Conservation (phyloP, 148 eudicot species). For the Pharnaceum exiguum region DNA sequence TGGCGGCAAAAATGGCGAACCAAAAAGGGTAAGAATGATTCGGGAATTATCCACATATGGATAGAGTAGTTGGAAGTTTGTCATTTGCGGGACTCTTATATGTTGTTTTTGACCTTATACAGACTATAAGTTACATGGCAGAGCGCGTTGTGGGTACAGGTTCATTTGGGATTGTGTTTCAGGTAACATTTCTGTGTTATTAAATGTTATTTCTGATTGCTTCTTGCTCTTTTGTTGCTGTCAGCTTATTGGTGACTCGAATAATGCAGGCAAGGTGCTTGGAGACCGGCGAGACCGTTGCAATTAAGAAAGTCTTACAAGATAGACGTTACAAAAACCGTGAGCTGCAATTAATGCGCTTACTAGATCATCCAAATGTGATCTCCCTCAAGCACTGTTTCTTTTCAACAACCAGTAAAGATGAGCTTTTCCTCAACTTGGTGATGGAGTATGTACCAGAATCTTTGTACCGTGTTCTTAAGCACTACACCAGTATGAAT, state of each 20-base stretch:
- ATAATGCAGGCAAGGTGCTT: constrained; percentile 66
- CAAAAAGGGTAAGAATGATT: constrained; percentile 55
- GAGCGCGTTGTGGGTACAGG: constrained; percentile 91
- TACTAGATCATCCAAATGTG: constrained; percentile 72
- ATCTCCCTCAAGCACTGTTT: constrained; percentile 75
- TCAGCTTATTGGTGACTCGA: background rate
- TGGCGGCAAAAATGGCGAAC: constrained; percentile 89
- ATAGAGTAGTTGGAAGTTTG: background rate
- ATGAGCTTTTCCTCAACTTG: constrained; percentile 74
- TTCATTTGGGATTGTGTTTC: constrained; percentile 79
- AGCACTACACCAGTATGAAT: constrained; percentile 57
- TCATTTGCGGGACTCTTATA: background rate
- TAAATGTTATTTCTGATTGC: background rate
- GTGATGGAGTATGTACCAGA: constrained; percentile 90
- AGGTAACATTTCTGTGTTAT: constrained; percentile 29
- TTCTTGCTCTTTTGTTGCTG: background rate
- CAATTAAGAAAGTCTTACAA: constrained; percentile 79
- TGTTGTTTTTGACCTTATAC: constrained; percentile 18
- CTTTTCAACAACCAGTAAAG: constrained; percentile 73
- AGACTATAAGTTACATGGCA: constrained; percentile 88
- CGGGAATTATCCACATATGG: background rate
- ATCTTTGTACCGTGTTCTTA: constrained; percentile 63
- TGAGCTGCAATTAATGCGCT: constrained; percentile 74
- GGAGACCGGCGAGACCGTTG: constrained; percentile 79
- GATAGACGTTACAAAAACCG: constrained; percentile 77